Percentiles rank a stretch among this genome's conserved stretches.
Evolutionary conservation across 805 yeast genomes (phyloP).

Genomic region (Ogataea paradorogensis): DNA sequence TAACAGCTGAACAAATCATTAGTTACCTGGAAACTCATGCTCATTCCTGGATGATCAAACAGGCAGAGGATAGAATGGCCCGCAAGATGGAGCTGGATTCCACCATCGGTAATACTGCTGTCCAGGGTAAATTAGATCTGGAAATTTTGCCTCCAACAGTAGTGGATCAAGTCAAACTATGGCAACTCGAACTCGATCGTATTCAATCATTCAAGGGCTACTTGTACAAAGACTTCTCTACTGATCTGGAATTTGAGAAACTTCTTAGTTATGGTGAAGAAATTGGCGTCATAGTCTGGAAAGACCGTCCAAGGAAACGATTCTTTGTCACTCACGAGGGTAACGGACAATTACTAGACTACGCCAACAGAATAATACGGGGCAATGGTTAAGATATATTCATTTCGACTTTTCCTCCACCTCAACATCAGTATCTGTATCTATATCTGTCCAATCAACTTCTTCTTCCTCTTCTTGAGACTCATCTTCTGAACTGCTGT

Average conservation of each 20-base stretch:
- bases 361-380: constrained; percentile 58
- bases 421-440: constrained; percentile 65
- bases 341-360: constrained; percentile 84
- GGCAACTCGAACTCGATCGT: constrained; percentile 96
- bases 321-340: constrained; percentile 91
- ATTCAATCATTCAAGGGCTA: constrained; percentile 85
- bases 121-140: constrained; percentile 43
- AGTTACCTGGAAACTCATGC: constrained; percentile 88
- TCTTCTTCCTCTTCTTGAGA: constrained; percentile 33
- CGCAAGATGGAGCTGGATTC: constrained; percentile 65
- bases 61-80: constrained; percentile 66
- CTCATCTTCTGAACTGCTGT: constrained; percentile 42
- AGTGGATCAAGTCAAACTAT: constrained; percentile 90
- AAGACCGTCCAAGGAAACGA: constrained; percentile 60
- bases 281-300: constrained; percentile 90
- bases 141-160: constrained; percentile 89
- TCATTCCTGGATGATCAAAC: constrained; percentile 81
- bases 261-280: constrained; percentile 80
- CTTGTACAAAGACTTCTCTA: constrained; percentile 80
- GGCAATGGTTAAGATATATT: constrained; percentile 4
- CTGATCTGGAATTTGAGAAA: constrained; percentile 69
- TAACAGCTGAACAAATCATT: constrained; percentile 92
- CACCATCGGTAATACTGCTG: constrained; percentile 40
- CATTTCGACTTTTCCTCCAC: constrained; percentile 27
- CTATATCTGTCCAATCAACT: constrained; percentile 47